Evolutionary conservation across 1,139 yeast genomes (phyloP).

Genomic region (Spathaspora sp.): DNA sequence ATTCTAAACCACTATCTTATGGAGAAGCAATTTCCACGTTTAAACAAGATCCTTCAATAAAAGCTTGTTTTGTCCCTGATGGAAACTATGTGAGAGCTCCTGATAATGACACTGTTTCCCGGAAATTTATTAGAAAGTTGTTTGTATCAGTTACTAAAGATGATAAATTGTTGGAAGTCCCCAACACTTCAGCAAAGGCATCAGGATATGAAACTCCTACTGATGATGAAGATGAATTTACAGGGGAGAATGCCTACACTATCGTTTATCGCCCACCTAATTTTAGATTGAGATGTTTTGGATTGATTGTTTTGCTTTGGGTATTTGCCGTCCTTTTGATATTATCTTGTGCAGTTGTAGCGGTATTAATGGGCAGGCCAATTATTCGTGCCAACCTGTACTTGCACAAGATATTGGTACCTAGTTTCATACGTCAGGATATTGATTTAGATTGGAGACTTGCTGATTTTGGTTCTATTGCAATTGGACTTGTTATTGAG

Average conservation of each 20-base stretch:
- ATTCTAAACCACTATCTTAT: conserved; percentile 53
- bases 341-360: conserved; percentile 28
- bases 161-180: conserved; percentile 52
- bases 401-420: neutral
- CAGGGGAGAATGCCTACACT: conserved; percentile 58
- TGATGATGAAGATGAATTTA: conserved; percentile 38
- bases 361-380: conserved; percentile 45
- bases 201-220: conserved; percentile 20
- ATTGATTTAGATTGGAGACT: conserved; percentile 20
- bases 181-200: conserved; percentile 16
- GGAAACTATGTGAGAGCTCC: conserved; percentile 89
- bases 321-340: conserved; percentile 58
- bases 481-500: conserved; percentile 21
- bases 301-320: conserved; percentile 66
- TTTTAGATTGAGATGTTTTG: conserved; percentile 59
- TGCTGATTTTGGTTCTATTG: conserved; percentile 25
- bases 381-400: conserved; percentile 16
- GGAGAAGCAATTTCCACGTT: conserved; percentile 49
- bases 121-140: conserved; percentile 59
- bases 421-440: neutral
- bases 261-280: conserved; percentile 87
- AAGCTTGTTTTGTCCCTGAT: conserved; percentile 66
- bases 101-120: conserved; percentile 69
- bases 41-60: conserved; percentile 33
- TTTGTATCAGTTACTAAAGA: conserved; percentile 84